phyloP scores from a whole-genome alignment of 2,329 filamentous ascomycete genomes.

The Stagonosporopsis vannaccii region DNA sequence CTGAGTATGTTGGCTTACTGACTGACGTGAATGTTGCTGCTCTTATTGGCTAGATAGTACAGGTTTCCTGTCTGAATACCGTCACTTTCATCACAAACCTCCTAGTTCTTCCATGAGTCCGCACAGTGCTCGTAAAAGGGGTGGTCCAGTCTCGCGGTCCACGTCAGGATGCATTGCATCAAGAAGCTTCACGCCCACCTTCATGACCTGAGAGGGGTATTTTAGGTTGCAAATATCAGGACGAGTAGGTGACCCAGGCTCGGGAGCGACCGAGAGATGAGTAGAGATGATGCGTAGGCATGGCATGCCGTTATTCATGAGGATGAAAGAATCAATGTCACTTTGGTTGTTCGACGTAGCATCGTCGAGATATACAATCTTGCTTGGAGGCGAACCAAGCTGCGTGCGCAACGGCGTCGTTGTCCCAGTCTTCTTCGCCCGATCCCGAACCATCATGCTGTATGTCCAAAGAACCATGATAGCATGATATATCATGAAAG shows the following conservation, averaged over 20 bases:
- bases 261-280: not conserved
- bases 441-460: conserved; percentile 31
- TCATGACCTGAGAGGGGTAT: conserved; percentile 28
- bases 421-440: conserved; percentile 21
- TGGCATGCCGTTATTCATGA: conserved; percentile 16
- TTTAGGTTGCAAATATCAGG: conserved; percentile 21
- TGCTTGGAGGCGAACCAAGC: not conserved
- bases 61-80: not conserved
- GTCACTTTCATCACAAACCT: not conserved
- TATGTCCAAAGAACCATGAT: conserved; percentile 37
- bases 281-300: conserved; percentile 18
- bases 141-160: conserved; percentile 24
- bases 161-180: conserved; percentile 27
- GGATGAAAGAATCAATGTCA: conserved; percentile 21
- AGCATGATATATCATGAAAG: conserved; percentile 29
- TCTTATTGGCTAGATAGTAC: not conserved
- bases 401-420: conserved; percentile 14
- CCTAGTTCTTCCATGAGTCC: conserved; percentile 27
- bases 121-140: conserved; percentile 27
- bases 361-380: conserved; percentile 21
- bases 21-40: not conserved
- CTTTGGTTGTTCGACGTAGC: conserved; percentile 9
- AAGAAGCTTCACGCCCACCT: conserved; percentile 25
- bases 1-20: not conserved
- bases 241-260: not conserved